phyloP scores from a whole-genome alignment of 1,284 basidiomycete genomes.

The Fistulinella staudtii region DNA sequence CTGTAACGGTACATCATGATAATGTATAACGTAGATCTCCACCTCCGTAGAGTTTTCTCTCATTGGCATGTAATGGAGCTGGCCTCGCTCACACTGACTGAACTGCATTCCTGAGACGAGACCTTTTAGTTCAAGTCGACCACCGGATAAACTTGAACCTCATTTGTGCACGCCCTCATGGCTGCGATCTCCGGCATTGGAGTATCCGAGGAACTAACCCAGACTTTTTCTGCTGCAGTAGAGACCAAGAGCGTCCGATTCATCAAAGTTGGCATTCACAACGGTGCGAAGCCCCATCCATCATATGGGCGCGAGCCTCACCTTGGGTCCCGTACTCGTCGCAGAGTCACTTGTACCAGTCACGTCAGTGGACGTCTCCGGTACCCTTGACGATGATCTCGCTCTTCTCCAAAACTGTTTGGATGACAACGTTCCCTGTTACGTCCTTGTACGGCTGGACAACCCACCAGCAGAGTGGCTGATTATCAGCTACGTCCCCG shows the following conservation, averaged over 20 bases:
- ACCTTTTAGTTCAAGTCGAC: too few species aligned
- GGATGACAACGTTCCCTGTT: conserved; percentile 62
- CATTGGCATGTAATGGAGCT: background rate
- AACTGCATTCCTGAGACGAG: too few species aligned
- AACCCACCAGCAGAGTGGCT: conserved; percentile 62
- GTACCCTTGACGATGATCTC: conserved; percentile 60
- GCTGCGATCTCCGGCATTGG: conserved; percentile 66
- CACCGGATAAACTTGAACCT: too few species aligned
- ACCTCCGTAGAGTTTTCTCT: conserved; percentile 15
- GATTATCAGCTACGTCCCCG: conserved; percentile 71
- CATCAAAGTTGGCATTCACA: conserved; percentile 67
- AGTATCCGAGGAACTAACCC: conserved; percentile 48
- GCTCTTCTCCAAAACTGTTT: conserved; percentile 52
- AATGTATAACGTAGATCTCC: conserved; percentile 34
- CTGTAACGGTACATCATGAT: conserved; percentile 31
- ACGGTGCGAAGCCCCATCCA: conserved; percentile 47
- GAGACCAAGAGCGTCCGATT: conserved; percentile 54
- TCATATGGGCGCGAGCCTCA: conserved; percentile 26
- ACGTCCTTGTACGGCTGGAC: conserved; percentile 65
- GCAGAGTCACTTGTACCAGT: conserved; percentile 67
- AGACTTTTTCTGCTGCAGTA: conserved; percentile 55
- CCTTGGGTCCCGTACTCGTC: conserved; percentile 15
- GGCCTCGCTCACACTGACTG: background rate
- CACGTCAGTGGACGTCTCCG: conserved; percentile 41
- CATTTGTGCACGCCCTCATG: conserved; percentile 40